A percentile compares a stretch with the other conserved stretches of the same genome.
These are phyloP conservation scores for Aurifilum marmelostoma DNA, from an alignment of 2,329 filamentous ascomycete genomes.

Conservation along the genomic window DNA sequence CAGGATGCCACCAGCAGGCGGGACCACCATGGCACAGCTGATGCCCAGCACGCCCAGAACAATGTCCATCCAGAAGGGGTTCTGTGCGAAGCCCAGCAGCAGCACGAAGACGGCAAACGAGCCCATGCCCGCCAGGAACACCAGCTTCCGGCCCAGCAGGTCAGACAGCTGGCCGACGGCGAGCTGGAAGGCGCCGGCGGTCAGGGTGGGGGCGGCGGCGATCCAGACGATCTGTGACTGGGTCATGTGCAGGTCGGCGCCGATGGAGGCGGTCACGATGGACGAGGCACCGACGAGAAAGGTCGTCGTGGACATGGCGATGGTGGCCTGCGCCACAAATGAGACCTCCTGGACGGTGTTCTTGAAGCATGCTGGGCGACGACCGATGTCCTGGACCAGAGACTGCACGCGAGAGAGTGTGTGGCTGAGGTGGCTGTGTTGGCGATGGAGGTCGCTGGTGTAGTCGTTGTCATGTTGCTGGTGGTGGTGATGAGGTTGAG, in stretches of 20 bases:
- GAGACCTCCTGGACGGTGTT: slow-evolving; percentile 65
- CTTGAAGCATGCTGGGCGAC: slow-evolving; percentile 62
- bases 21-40: slow-evolving; percentile 64
- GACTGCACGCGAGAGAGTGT: slow-evolving; percentile 14
- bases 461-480: neutral
- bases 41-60: slow-evolving; percentile 67
- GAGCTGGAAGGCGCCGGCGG: slow-evolving; percentile 66
- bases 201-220: slow-evolving; percentile 63
- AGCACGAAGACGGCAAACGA: slow-evolving; percentile 61
- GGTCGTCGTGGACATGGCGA: slow-evolving; percentile 65
- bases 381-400: slow-evolving; percentile 36
- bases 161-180: slow-evolving; percentile 69
- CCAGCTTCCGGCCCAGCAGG: slow-evolving; percentile 63
- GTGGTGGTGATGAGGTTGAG: neutral
- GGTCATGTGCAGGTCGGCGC: slow-evolving; percentile 62
- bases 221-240: slow-evolving; percentile 71
- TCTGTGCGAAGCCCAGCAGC: slow-evolving; percentile 61
- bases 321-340: slow-evolving; percentile 68
- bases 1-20: slow-evolving; percentile 66
- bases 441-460: neutral
- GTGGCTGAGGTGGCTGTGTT: slow-evolving; percentile 8
- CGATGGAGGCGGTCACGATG: slow-evolving; percentile 66
- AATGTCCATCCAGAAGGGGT: slow-evolving; percentile 62
- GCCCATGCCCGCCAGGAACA: slow-evolving; percentile 64
- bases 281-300: slow-evolving; percentile 63